phyloP scores from a whole-genome alignment of 768 basidiomycete genomes.

The Kwoniella dejecticola region DNA sequence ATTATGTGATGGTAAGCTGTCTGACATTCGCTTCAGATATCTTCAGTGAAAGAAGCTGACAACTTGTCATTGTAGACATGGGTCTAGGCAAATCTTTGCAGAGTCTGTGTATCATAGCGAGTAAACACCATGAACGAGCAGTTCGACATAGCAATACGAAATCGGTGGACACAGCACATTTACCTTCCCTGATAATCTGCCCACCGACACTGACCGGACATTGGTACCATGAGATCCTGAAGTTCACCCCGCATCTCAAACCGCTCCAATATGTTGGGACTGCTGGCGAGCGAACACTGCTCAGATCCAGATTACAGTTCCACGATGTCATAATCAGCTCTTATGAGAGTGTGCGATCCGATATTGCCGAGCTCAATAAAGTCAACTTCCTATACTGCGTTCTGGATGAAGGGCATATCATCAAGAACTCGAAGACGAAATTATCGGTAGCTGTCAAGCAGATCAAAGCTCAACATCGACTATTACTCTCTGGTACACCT shows the following conservation, averaged over 20 bases:
- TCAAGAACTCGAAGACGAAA: conserved; percentile 98
- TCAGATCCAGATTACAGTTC: conserved; percentile 66
- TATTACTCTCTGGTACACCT: conserved; percentile 94
- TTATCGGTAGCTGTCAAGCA: conserved; percentile 93
- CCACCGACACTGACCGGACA: conserved; percentile 97
- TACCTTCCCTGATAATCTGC: conserved; percentile 93
- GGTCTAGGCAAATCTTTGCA: conserved; percentile 97
- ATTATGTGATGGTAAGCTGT: conserved; percentile 82
- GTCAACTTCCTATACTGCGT: conserved; percentile 93
- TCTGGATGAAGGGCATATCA: conserved; percentile 96
- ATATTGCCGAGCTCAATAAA: conserved; percentile 72
- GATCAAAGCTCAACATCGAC: conserved; percentile 83
- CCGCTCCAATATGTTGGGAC: conserved; percentile 89
- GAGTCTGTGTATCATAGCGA: conserved; percentile 92
- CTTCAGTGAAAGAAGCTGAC: conserved; percentile 7
- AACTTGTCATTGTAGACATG: conserved; percentile 76
- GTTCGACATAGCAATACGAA: conserved; percentile 67
- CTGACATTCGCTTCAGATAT: not conserved
- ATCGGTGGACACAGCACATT: conserved; percentile 74
- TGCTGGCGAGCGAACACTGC: conserved; percentile 72
- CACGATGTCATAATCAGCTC: conserved; percentile 95
- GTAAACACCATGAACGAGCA: conserved; percentile 86
- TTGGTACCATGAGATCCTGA: conserved; percentile 97
- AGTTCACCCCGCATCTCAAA: conserved; percentile 80
- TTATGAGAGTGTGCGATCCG: conserved; percentile 96